phyloP scores from a whole-genome alignment of 306 rosid species.

The Nissolia schottii region DNA sequence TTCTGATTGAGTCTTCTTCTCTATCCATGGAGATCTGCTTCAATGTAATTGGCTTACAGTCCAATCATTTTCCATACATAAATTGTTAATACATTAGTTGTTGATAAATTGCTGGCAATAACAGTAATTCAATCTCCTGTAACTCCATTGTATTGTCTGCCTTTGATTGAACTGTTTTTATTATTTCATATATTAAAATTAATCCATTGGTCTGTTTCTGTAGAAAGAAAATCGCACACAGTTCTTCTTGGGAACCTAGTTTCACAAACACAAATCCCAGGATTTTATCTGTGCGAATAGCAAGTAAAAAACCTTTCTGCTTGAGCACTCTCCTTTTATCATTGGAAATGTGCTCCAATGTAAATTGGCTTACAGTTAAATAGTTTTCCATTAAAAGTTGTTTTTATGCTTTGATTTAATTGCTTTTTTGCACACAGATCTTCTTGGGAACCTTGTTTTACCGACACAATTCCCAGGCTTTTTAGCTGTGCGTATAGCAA shows the following conservation, averaged over 20 bases:
- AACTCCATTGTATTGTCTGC: not conserved
- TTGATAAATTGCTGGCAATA: not conserved
- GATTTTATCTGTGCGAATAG: too few species aligned
- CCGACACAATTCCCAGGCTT: slow-evolving; percentile 50
- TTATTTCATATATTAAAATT: not conserved
- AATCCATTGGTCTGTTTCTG: too few species aligned
- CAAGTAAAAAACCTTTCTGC: too few species aligned
- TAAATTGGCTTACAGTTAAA: too few species aligned
- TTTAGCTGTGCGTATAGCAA: slow-evolving; percentile 68
- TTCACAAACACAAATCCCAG: too few species aligned
- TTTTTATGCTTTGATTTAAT: too few species aligned
- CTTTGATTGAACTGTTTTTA: not conserved
- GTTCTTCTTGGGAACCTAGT: too few species aligned
- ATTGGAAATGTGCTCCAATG: too few species aligned
- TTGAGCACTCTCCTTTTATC: too few species aligned
- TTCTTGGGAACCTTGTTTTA: slow-evolving; percentile 45
- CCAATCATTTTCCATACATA: not conserved
- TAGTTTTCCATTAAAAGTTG: too few species aligned
- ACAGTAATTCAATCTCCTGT: not conserved
- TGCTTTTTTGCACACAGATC: slow-evolving; percentile 76
- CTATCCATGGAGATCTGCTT: slow-evolving; percentile 57
- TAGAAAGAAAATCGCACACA: not conserved
- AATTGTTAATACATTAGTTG: too few species aligned
- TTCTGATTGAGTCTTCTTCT: slow-evolving; percentile 87
- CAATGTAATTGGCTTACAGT: slow-evolving; percentile 78